These are phyloP conservation scores for Canavalia gladiata DNA, from an alignment of 306 rosid genomes.

Conservation along the genomic window DNA sequence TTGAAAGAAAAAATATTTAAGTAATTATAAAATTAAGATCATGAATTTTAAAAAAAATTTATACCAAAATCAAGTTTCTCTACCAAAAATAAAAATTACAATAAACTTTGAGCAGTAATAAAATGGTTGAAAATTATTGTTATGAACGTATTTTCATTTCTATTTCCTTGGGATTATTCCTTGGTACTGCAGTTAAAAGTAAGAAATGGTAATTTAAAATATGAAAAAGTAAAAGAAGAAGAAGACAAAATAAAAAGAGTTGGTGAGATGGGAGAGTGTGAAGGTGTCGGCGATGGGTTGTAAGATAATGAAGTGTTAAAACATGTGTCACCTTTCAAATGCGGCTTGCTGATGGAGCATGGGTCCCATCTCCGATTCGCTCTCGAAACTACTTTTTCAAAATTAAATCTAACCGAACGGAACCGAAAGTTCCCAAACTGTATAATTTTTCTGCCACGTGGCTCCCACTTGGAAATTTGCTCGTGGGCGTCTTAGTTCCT, in stretches of 20 bases:
- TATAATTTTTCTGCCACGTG: constrained; percentile 47
- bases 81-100: too few species aligned
- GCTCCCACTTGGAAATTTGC: constrained; percentile 46
- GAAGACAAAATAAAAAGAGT: neutral
- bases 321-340: constrained; percentile 16
- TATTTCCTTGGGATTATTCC: too few species aligned
- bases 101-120: too few species aligned
- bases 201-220: too few species aligned
- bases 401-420: neutral
- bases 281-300: constrained; percentile 39
- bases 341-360: neutral
- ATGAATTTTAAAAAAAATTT: too few species aligned
- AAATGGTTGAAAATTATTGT: too few species aligned
- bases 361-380: constrained; percentile 43
- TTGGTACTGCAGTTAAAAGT: too few species aligned
- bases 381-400: constrained; percentile 14
- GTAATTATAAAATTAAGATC: too few species aligned
- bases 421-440: constrained; percentile 43
- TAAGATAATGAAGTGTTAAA: constrained; percentile 32
- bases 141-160: too few species aligned
- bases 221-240: neutral
- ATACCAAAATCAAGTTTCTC: too few species aligned
- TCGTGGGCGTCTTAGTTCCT: constrained; percentile 47
- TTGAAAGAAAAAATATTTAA: too few species aligned
- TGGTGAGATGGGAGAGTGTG: constrained; percentile 2